Evolutionary conservation across 202 grass and related monocot species (phyloP).

Genomic region (Elaeis oleifera): DNA sequence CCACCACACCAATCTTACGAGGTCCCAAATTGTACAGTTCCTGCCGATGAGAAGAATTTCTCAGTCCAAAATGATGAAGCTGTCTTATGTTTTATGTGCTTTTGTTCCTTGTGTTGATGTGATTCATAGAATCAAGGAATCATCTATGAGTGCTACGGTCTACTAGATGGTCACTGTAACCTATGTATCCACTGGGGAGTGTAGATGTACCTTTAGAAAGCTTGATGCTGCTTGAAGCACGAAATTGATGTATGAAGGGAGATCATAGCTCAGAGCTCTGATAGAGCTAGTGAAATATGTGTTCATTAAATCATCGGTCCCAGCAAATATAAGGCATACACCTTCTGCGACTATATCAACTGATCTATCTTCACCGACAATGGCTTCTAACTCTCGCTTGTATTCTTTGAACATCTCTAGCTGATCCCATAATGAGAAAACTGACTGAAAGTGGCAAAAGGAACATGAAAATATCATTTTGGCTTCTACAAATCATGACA

Average conservation of each 20-base stretch:
- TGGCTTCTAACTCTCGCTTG: slow-evolving; percentile 20
- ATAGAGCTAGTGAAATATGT: slow-evolving; percentile 27
- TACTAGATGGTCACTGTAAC: too few species aligned
- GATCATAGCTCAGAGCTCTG: slow-evolving; percentile 26
- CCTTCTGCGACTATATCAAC: slow-evolving; percentile 18
- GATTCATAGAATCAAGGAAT: too few species aligned
- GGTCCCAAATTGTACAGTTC: slow-evolving; percentile 1
- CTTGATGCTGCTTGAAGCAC: slow-evolving; percentile 12
- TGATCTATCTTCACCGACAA: slow-evolving; percentile 17
- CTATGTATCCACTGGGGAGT: too few species aligned
- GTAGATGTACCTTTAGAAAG: slow-evolving; percentile 27
- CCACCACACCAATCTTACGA: background rate
- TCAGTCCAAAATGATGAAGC: too few species aligned
- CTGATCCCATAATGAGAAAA: slow-evolving; percentile 44
- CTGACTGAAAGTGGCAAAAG: slow-evolving; percentile 19
- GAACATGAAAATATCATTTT: too few species aligned
- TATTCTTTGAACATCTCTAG: slow-evolving; percentile 42
- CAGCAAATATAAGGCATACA: slow-evolving; percentile 25
- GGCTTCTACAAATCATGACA: too few species aligned
- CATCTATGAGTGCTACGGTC: too few species aligned
- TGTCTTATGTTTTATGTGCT: too few species aligned
- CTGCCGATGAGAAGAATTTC: background rate
- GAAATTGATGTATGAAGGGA: slow-evolving; percentile 38
- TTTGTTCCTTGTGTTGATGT: too few species aligned
- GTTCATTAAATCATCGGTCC: slow-evolving; percentile 35